Base-by-base conservation (phyloP, 257 asterid species). In the Nicotiana attenuata region DNA sequence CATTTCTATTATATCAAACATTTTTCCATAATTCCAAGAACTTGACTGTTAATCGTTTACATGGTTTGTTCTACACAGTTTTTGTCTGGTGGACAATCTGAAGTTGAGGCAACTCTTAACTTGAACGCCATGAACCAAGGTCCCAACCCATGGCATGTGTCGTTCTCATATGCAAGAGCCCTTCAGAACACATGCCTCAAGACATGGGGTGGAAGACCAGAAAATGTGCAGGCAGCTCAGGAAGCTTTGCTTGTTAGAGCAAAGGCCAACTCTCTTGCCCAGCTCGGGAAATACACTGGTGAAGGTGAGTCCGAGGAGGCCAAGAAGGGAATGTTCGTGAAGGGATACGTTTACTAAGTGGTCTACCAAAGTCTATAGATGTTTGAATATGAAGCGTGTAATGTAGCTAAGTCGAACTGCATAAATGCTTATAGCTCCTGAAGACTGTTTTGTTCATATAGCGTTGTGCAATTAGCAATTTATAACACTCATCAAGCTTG, bases 121-220 rank as follows among this genome's bases (percentile, higher is more conserved):
- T 81, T 92, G 87, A 91, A 90, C 17, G 95, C 97, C 17, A 91
- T 90, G 93, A 91, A 92, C 88, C 95, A 91, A 82, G 65, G 84
- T 8, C 91, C 94, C 47, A 91, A 89, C 90, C 97, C 95, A n/a
- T 90, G 95, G 95, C 92, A 90, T 55, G 97, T 92, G 76, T 91
- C 92, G 1, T 91, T 92, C 87, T 92, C 95, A 5, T 89, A 90
- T 2, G 97, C 93, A 13, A 87, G 94, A 50, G 97, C 97, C 47
- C 94, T 92, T 13, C 97, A 92, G 80, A 92, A 92, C 91, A 91
- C 96, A 8, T 89, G 91, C 89, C 93, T 92, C 56, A 92, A 86
- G 89, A 92, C 92, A 6, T 92, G 97, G 94, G 92, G 90, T 41
- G 96, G 97, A 65, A 65, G 88, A 38, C 91, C 91, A 5, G 95